Percentiles rank a stretch among this genome's conserved stretches.
These are phyloP conservation scores for Yamadazyma buinensis DNA, from an alignment of 1,139 yeast species.

Conservation along the genomic window DNA sequence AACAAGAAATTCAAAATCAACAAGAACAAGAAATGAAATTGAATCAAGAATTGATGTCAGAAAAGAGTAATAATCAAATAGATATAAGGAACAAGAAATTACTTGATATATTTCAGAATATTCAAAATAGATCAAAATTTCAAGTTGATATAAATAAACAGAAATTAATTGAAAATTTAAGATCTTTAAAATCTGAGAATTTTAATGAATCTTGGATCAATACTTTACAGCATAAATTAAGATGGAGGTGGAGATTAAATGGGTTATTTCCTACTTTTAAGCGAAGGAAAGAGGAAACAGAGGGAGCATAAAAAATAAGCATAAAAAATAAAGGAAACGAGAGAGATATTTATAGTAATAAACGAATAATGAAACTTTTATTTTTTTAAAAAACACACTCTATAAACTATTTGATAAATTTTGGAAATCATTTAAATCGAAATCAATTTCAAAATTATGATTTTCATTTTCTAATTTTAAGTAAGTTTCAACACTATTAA, in stretches of 20 bases:
- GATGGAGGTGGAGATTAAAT: constrained; percentile 32
- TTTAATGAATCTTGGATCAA: constrained; percentile 23
- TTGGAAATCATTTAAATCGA: no score
- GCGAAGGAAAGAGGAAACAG: neutral
- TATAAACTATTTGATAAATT: no score
- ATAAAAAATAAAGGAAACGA: no score
- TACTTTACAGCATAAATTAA: constrained; percentile 24
- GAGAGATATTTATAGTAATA: no score
- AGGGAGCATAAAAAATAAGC: neutral
- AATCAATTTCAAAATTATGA: no score
- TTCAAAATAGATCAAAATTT: constrained; percentile 20
- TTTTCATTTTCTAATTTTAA: no score
- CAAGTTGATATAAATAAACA: constrained; percentile 14
- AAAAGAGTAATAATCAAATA: neutral
- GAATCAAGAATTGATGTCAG: constrained; percentile 1
- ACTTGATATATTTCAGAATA: constrained; percentile 21
- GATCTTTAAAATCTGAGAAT: constrained; percentile 16
- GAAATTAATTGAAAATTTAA: constrained; percentile 22
- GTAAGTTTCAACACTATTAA: no score
- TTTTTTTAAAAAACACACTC: no score
- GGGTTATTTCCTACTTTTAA: constrained; percentile 18
- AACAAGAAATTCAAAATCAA: no score
- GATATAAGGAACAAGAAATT: constrained; percentile 17
- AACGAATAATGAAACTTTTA: no score
- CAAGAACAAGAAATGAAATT: no score